Conservation (phyloP, 495 filamentous ascomycete genomes). For the Hyphodiscus hymeniophilus region DNA sequence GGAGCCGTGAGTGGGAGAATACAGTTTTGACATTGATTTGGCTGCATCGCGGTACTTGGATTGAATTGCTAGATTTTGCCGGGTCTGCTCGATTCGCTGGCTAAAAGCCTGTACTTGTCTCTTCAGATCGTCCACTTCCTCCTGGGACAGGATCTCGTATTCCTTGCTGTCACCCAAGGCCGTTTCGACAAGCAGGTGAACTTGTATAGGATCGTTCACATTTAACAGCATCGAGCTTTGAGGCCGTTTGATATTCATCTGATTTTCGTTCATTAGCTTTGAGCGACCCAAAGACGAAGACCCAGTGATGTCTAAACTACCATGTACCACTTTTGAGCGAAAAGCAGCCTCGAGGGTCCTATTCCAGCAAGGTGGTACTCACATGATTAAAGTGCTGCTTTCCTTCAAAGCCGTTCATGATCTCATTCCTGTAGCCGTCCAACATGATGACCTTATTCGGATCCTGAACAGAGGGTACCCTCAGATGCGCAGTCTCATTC, state of each 20-base stretch:
- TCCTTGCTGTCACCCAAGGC: slow-evolving; percentile 78
- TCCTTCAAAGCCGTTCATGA: slow-evolving; percentile 33
- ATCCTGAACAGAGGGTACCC: not conserved
- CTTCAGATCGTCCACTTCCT: slow-evolving; percentile 86
- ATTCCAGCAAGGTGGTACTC: slow-evolving; percentile 19
- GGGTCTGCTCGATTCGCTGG: slow-evolving; percentile 68
- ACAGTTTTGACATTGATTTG: slow-evolving; percentile 69
- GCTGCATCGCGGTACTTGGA: slow-evolving; percentile 92
- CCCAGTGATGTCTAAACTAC: not conserved
- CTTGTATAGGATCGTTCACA: slow-evolving; percentile 45
- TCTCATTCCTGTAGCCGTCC: slow-evolving; percentile 40
- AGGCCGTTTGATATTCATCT: slow-evolving; percentile 18
- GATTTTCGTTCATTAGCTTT: slow-evolving; percentile 4
- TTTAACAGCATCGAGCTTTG: slow-evolving; percentile 35
- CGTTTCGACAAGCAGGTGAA: slow-evolving; percentile 90
- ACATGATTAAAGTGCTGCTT: slow-evolving; percentile 40
- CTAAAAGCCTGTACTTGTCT: slow-evolving; percentile 65
- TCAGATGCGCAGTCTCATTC: not conserved
- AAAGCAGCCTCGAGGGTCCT: too few relatives aligned
- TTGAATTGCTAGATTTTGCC: slow-evolving; percentile 80
- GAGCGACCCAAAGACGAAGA: not conserved
- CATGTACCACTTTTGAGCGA: not conserved
- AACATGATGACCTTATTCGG: slow-evolving; percentile 23
- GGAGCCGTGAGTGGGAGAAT: slow-evolving; percentile 42
- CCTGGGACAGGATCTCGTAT: slow-evolving; percentile 79